Base-by-base conservation (phyloP, 1,284 basidiomycete species). In the Trametes sp. region DNA sequence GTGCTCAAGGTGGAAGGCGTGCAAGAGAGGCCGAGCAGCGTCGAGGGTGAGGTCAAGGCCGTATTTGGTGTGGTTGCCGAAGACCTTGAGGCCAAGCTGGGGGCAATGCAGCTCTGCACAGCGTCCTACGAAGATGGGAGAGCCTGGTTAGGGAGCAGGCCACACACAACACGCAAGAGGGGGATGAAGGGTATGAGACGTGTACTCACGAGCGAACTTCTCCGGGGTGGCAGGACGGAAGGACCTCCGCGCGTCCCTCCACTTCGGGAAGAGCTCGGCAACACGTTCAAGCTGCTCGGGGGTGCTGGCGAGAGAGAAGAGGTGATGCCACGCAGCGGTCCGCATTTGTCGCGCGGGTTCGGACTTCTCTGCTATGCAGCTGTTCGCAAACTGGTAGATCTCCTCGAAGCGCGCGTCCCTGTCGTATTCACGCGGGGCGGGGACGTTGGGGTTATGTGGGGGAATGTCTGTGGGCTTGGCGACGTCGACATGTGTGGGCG, bases 51-150 rank as follows among this genome's bases (percentile, higher is more conserved):
- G 79, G 38, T 78, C 74, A 14, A 90, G 68, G 54, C 83, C 81
- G 70, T 89, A 88, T 69, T 84, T 87, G 16, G 86, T 76, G 63
- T 82, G 86, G 70, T 88, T 75, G 28, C 84, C 82, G 70, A 87
- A 89, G 19, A 90, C 83, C 14, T 80, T 75, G 19, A 91, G 76
- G 6, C 87, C 87, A 41, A 88, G 79, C 33, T 77, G 70, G 0
- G 86, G 84, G 63, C 84, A 84, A 3, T 75, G 71, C 2, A 89
- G 80, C 65, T 87, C 80, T 59, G 81, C 78, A 57, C 87, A 89
- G 11, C 87, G 87, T 48, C 82, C 89, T 90, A 60, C 10, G 29
- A 33, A 11, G 31, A 33, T 11, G 31, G 5, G n/a, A n/a, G 3
- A 44, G 31, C 11, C 29, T 14, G 28, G 13, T 13, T 19, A 51